These are phyloP conservation scores for Echeveria elegans DNA, from an alignment of 164 flowering plant species.

Conservation along the genomic window DNA sequence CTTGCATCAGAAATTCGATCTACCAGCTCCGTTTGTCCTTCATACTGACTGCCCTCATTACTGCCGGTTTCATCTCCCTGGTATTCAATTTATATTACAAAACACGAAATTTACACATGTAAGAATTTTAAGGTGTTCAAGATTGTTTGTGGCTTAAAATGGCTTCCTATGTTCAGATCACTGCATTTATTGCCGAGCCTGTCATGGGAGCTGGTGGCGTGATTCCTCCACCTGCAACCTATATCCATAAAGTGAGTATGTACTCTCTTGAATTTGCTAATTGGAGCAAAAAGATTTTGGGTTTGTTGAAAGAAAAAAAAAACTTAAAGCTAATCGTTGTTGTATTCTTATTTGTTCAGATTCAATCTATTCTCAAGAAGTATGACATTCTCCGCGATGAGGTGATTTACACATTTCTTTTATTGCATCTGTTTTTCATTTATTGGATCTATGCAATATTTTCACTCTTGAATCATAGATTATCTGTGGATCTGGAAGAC, in stretches of 20 bases:
- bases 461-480: too few species aligned
- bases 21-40: conserved; percentile 87
- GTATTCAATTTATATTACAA: conserved; percentile 20
- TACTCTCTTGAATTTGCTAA: too few species aligned
- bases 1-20: conserved; percentile 83
- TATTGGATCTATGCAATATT: too few species aligned
- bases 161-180: conserved; percentile 47
- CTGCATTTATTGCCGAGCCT: conserved; percentile 98
- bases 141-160: not conserved
- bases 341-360: conserved; percentile 20
- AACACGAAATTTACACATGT: not conserved
- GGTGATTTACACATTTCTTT: conserved; percentile 34
- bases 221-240: conserved; percentile 85
- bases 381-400: conserved; percentile 93
- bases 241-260: conserved; percentile 84
- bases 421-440: too few species aligned
- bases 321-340: not conserved
- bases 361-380: conserved; percentile 84
- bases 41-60: conserved; percentile 98
- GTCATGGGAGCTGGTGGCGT: conserved; percentile 99
- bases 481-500: conserved; percentile 86
- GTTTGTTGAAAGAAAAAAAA: too few species aligned
- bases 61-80: conserved; percentile 93
- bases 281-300: too few species aligned
- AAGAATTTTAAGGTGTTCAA: not conserved